Percentiles rank a stretch among this genome's conserved stretches.
Conservation (phyloP, 2,329 filamentous ascomycete species). For the Xylaria sp. region DNA sequence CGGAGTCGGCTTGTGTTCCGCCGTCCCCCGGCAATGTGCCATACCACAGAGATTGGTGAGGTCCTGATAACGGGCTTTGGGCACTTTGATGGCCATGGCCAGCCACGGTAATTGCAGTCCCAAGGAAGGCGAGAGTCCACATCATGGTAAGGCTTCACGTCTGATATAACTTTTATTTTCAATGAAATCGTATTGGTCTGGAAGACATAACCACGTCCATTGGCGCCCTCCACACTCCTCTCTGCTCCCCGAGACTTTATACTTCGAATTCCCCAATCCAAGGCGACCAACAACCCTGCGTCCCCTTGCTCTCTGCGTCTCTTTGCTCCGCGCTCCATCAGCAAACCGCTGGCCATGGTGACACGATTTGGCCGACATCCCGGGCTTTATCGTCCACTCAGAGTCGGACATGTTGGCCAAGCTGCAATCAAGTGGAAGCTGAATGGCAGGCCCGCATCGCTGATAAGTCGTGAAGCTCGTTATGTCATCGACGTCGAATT, state of each 20-base stretch:
- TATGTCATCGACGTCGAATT: constrained; percentile 32
- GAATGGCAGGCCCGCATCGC: constrained; percentile 32
- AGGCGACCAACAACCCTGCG: neutral
- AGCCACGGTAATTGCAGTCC: constrained; percentile 55
- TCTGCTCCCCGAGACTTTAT: neutral
- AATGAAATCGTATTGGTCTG: neutral
- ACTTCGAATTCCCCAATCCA: too few relatives aligned
- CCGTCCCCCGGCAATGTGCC: constrained; percentile 82
- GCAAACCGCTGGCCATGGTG: constrained; percentile 1
- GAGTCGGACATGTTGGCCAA: constrained; percentile 18
- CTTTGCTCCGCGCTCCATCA: neutral
- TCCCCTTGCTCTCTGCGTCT: constrained; percentile 2
- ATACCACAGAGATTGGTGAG: constrained; percentile 80
- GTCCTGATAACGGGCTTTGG: constrained; percentile 68
- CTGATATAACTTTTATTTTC: neutral
- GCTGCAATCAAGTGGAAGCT: constrained; percentile 32
- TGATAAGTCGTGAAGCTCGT: constrained; percentile 34
- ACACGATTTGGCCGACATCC: neutral
- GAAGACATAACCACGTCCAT: neutral
- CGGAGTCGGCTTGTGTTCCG: constrained; percentile 85
- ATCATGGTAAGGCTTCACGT: constrained; percentile 21
- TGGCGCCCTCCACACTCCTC: neutral
- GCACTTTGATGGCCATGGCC: constrained; percentile 65
- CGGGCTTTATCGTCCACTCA: constrained; percentile 33
- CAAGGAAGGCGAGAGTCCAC: constrained; percentile 42